Conservation (phyloP, 768 basidiomycete species). For the Suillus bovinus region DNA sequence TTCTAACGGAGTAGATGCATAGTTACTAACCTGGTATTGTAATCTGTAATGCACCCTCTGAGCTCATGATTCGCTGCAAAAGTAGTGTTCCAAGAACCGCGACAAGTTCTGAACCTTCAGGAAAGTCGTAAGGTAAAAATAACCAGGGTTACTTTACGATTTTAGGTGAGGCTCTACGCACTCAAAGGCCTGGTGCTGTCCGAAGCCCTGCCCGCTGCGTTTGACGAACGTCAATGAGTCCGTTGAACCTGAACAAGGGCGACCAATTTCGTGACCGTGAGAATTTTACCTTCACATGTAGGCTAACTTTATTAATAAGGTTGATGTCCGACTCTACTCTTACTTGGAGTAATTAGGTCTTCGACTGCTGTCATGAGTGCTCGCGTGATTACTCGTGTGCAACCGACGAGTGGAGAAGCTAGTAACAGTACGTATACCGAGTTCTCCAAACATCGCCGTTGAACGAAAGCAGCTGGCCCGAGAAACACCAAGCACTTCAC, state of each 20-base stretch:
- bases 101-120: neutral
- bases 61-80: slow-evolving; percentile 8
- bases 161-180: neutral
- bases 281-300: neutral
- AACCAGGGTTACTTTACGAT: neutral
- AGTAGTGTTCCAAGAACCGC: too few species aligned
- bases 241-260: neutral
- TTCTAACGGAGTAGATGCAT: slow-evolving; percentile 6
- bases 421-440: too few species aligned
- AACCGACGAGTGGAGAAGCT: too few species aligned
- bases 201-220: neutral
- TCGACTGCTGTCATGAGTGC: too few species aligned
- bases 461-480: too few species aligned
- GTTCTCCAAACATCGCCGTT: too few species aligned
- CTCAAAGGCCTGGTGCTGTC: neutral
- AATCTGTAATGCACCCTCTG: slow-evolving; percentile 48
- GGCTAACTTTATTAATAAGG: too few species aligned
- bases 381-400: too few species aligned
- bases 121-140: neutral
- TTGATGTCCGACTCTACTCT: too few species aligned
- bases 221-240: neutral
- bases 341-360: too few species aligned
- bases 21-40: slow-evolving; percentile 57
- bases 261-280: neutral
- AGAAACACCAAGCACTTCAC: too few species aligned